A percentile compares a stretch with the other conserved stretches of the same genome.
These are phyloP conservation scores for Sporisorium sorghi DNA, from an alignment of 1,284 basidiomycete genomes.

Conservation along the genomic window DNA sequence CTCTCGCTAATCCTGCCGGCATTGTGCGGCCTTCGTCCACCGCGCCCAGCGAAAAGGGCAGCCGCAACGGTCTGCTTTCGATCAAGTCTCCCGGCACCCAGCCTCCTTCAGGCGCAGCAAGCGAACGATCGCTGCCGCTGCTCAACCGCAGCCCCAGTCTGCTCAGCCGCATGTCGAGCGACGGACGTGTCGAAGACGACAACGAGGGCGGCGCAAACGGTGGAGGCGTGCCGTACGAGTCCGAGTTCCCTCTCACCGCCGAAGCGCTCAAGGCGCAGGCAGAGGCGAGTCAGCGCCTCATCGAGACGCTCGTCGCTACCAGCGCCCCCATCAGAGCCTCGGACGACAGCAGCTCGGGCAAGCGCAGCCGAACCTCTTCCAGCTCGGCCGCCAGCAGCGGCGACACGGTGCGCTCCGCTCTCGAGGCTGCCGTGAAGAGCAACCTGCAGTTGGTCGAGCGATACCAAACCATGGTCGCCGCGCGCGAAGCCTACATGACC, in stretches of 20 bases:
- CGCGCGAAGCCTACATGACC: conserved; percentile 81
- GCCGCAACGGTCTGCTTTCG: conserved; percentile 35
- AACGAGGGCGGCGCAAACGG: conserved; percentile 20
- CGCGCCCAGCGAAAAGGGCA: conserved; percentile 40
- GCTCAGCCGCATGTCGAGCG: conserved; percentile 48
- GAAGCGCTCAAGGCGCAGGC: conserved; percentile 53
- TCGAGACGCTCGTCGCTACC: conserved; percentile 31
- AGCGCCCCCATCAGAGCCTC: conserved; percentile 11
- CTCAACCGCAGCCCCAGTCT: conserved; percentile 54
- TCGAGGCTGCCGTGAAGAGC: conserved; percentile 31
- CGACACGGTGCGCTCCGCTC: conserved; percentile 41
- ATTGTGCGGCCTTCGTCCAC: conserved; percentile 44
- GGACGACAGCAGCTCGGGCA: conserved; percentile 30
- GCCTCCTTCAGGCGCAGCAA: conserved; percentile 41
- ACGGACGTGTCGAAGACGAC: conserved; percentile 39
- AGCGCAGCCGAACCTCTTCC: conserved; percentile 74
- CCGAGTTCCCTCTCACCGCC: conserved; percentile 45
- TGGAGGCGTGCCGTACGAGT: conserved; percentile 41
- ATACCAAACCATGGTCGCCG: conserved; percentile 79
- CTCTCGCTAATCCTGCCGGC: conserved; percentile 36
- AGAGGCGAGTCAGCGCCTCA: conserved; percentile 46
- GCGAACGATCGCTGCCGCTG: conserved; percentile 35
- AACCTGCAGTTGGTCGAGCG: conserved; percentile 74
- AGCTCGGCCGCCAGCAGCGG: conserved; percentile 19
- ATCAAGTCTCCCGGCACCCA: conserved; percentile 37